These are phyloP conservation scores for Xylariomycetidae sp. DNA, from an alignment of 2,329 filamentous ascomycete genomes.

Conservation along the genomic window DNA sequence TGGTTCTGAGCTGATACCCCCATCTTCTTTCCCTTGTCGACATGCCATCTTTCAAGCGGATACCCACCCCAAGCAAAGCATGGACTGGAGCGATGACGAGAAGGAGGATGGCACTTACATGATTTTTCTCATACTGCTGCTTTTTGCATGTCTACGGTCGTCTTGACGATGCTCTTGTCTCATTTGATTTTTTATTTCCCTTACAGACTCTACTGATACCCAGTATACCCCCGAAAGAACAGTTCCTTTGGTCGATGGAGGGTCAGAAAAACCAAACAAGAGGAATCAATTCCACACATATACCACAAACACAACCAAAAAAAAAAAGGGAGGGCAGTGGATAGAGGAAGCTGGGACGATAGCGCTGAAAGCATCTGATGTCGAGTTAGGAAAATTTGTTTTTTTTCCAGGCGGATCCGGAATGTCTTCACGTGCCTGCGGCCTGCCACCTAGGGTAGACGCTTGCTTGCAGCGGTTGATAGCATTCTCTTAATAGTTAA, in stretches of 20 bases:
- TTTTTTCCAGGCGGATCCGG: too few relatives aligned
- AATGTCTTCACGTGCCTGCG: slow-evolving; percentile 14
- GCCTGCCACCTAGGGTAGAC: slow-evolving; percentile 21
- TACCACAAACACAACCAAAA: slow-evolving; percentile 2
- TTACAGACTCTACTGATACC: slow-evolving; percentile 30
- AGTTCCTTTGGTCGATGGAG: slow-evolving; percentile 25
- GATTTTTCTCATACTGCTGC: slow-evolving; percentile 24
- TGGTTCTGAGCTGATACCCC: slow-evolving; percentile 32
- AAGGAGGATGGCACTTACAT: slow-evolving; percentile 22
- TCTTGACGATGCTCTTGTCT: too few relatives aligned
- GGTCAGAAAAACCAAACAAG: slow-evolving; percentile 19
- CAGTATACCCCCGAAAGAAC: slow-evolving; percentile 30
- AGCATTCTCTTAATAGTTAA: slow-evolving; percentile 31
- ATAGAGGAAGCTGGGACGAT: slow-evolving; percentile 9
- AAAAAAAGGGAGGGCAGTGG: background rate
- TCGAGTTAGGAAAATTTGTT: slow-evolving; percentile 14
- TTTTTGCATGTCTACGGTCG: slow-evolving; percentile 12
- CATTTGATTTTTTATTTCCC: too few relatives aligned
- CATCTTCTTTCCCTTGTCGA: slow-evolving; percentile 19
- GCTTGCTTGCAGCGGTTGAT: slow-evolving; percentile 10
- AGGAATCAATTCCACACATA: slow-evolving; percentile 8
- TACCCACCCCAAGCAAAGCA: slow-evolving; percentile 15
- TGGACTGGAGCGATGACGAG: slow-evolving; percentile 17
- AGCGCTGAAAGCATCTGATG: slow-evolving; percentile 8
- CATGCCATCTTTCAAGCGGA: slow-evolving; percentile 15